A percentile compares a stretch with the other conserved stretches of the same genome.
Conservation (phyloP, 2,329 filamentous ascomycete genomes). For the Nemania abortiva region DNA sequence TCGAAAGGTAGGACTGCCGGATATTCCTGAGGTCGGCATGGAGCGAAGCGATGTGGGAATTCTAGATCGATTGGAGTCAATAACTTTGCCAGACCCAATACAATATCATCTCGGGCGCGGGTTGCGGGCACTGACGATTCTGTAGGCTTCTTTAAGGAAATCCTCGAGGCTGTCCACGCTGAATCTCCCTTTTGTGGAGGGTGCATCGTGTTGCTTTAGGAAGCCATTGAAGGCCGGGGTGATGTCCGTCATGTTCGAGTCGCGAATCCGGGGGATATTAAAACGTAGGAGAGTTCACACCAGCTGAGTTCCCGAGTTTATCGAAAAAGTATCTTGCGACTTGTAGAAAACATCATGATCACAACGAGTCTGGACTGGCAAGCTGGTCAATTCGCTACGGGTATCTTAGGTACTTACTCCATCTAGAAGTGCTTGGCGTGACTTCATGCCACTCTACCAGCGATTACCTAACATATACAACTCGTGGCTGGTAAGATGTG, state of each 20-base stretch:
- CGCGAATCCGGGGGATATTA: constrained; percentile 3
- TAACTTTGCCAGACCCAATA: constrained; percentile 18
- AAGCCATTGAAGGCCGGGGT: constrained; percentile 77
- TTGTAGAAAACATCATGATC: background rate
- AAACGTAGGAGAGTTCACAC: background rate
- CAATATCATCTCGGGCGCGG: constrained; percentile 1
- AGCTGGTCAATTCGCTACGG: constrained; percentile 5
- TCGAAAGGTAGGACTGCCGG: constrained; percentile 91
- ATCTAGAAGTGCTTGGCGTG: constrained; percentile 29
- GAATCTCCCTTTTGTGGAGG: constrained; percentile 59
- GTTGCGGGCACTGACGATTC: constrained; percentile 73
- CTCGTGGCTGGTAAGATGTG: background rate
- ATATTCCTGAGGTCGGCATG: constrained; percentile 84
- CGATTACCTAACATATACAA: background rate
- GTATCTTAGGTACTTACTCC: background rate
- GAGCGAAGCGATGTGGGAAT: constrained; percentile 84
- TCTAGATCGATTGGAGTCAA: constrained; percentile 58
- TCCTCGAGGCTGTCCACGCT: constrained; percentile 74
- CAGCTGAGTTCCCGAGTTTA: background rate
- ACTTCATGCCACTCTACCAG: constrained; percentile 29
- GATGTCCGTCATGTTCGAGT: constrained; percentile 67
- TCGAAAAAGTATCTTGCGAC: background rate
- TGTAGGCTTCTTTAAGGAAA: constrained; percentile 93
- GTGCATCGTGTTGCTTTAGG: constrained; percentile 69
- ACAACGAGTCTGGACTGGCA: background rate